Evolutionary conservation across 129 eudicot species (phyloP).

Genomic region (Sambucus nigra): DNA sequence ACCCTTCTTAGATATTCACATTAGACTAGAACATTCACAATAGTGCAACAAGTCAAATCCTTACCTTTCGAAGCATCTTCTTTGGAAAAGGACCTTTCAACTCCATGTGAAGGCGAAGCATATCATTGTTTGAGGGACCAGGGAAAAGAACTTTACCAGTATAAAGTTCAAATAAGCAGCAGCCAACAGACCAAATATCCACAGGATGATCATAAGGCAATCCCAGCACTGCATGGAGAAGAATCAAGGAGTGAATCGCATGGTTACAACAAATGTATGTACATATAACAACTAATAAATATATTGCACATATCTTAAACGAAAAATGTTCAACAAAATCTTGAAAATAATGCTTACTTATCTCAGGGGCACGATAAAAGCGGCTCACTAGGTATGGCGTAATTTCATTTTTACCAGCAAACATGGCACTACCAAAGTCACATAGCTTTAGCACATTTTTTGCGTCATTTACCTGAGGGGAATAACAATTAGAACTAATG

Average conservation of each 20-base stretch:
- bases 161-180: conserved; percentile 91
- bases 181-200: conserved; percentile 99
- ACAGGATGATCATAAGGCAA: conserved; percentile 88
- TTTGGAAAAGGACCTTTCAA: conserved; percentile 88
- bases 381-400: conserved; percentile 99
- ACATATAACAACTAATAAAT: neutral
- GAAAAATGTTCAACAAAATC: neutral
- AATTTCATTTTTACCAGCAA: conserved; percentile 96
- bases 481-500: neutral
- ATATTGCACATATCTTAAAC: neutral
- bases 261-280: neutral
- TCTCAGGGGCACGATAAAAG: conserved; percentile 98
- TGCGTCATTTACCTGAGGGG: conserved; percentile 71
- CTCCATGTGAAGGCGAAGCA: conserved; percentile 99
- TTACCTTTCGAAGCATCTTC: conserved; percentile 96
- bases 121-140: conserved; percentile 88
- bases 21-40: neutral
- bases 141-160: conserved; percentile 94
- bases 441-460: conserved; percentile 95
- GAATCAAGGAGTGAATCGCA: conserved; percentile 4
- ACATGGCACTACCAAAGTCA: conserved; percentile 98
- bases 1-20: neutral
- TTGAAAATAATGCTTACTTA: conserved; percentile 47
- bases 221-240: conserved; percentile 64
- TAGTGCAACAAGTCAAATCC: neutral